Evolutionary conservation across 371 early-diverging fungal species (phyloP).

Genomic region (Mucor circinelloides): DNA sequence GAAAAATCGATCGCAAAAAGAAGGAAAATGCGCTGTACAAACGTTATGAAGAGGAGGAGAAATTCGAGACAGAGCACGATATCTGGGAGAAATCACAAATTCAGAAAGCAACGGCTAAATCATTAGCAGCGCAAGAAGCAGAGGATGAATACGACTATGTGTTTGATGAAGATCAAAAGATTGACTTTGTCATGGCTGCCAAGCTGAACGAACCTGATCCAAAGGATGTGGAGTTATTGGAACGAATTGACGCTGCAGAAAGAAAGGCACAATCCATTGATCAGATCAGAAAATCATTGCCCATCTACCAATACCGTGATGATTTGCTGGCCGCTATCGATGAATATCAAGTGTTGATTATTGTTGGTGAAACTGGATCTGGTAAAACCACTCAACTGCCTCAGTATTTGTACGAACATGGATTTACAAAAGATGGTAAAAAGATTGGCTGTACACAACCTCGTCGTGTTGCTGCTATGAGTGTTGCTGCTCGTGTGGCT

Average conservation of each 20-base stretch:
- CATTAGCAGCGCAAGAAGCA: conserved; percentile 34
- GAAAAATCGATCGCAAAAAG: conserved; percentile 91
- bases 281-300: conserved; percentile 90
- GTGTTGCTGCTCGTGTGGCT: conserved; percentile 96
- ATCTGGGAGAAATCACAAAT: conserved; percentile 93
- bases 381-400: conserved; percentile 99
- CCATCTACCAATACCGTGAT: conserved; percentile 86
- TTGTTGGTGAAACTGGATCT: conserved; percentile 99
- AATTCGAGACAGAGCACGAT: conserved; percentile 90
- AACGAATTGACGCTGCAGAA: conserved; percentile 68
- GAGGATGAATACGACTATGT: conserved; percentile 92
- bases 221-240: conserved; percentile 60
- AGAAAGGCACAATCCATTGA: conserved; percentile 80
- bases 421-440: conserved; percentile 84
- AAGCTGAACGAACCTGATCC: conserved; percentile 64
- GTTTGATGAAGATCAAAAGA: conserved; percentile 90
- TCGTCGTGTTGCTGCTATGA: conserved; percentile 99
- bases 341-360: conserved; percentile 85
- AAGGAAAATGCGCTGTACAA: conserved; percentile 85
- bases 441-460: conserved; percentile 99
- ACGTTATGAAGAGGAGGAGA: conserved; percentile 85
- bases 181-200: conserved; percentile 87
- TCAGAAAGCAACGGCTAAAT: conserved; percentile 60
- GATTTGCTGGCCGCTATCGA: conserved; percentile 82
- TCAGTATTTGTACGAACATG: conserved; percentile 96